Conservation (phyloP, 106 monocot species). For the Allium cepa region DNA sequence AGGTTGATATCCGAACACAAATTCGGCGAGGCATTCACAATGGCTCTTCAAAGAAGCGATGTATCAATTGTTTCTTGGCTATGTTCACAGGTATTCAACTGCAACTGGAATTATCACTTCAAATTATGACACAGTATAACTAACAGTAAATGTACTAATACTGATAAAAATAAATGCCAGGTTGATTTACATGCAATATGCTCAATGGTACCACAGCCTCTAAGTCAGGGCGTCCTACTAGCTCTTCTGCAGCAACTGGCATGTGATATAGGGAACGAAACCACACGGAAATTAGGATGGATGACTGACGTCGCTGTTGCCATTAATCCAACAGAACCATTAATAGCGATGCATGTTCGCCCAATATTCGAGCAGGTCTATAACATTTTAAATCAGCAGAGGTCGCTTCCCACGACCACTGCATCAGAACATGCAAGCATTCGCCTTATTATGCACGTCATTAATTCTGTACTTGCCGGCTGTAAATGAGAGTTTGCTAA, state of each 20-base stretch:
- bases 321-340: slow-evolving; percentile 55
- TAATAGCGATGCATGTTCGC: slow-evolving; percentile 46
- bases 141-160: too few relatives aligned
- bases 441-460: slow-evolving; percentile 52
- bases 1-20: slow-evolving; percentile 76
- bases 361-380: slow-evolving; percentile 77
- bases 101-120: too few relatives aligned
- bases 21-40: slow-evolving; percentile 86
- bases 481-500: slow-evolving; percentile 38
- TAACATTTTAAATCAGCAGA: slow-evolving; percentile 36
- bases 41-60: slow-evolving; percentile 89
- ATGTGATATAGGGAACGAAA: slow-evolving; percentile 59
- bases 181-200: slow-evolving; percentile 55
- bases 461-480: slow-evolving; percentile 53
- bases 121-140: too few relatives aligned
- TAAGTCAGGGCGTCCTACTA: slow-evolving; percentile 65
- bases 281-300: slow-evolving; percentile 46
- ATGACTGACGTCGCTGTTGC: slow-evolving; percentile 56
- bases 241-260: slow-evolving; percentile 67
- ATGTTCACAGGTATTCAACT: slow-evolving; percentile 61
- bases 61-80: slow-evolving; percentile 92
- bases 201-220: slow-evolving; percentile 32
- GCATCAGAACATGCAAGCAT: slow-evolving; percentile 32
- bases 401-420: slow-evolving; percentile 29
- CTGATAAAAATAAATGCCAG: slow-evolving; percentile 9